phyloP scores from a whole-genome alignment of 352 stramenopile species.

The Aphanomyces cochlioides region DNA sequence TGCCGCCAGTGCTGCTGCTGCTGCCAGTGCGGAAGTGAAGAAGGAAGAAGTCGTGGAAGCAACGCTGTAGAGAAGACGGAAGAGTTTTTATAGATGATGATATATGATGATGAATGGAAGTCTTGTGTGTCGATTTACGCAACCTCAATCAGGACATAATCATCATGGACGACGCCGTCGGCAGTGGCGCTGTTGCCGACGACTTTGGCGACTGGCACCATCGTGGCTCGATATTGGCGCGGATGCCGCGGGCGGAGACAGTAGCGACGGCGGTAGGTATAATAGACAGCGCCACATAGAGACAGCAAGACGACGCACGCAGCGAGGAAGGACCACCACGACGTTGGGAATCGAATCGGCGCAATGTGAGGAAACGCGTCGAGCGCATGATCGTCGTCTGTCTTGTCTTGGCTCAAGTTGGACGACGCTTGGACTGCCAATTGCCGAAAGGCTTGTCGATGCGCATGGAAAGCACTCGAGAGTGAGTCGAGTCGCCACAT shows the following conservation, averaged over 20 bases:
- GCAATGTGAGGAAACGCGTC: too few species aligned
- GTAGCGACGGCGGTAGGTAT: background rate
- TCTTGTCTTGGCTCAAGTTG: too few species aligned
- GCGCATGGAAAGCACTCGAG: too few species aligned
- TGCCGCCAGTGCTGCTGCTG: background rate
- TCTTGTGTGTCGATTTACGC: constrained; percentile 11
- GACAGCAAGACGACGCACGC: too few species aligned
- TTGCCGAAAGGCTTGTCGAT: too few species aligned
- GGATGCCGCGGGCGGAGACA: background rate
- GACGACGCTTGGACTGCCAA: too few species aligned
- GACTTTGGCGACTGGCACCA: constrained; percentile 18
- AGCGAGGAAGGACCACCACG: too few species aligned
- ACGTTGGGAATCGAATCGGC: too few species aligned
- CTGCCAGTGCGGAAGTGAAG: background rate
- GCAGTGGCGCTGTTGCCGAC: constrained; percentile 2
- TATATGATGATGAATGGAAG: constrained; percentile 25
- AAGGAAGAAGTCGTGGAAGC: constrained; percentile 10
- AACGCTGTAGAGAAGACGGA: constrained; percentile 7
- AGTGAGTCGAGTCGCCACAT: too few species aligned
- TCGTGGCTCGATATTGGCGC: background rate
- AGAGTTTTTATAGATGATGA: constrained; percentile 16
- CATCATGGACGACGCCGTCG: constrained; percentile 7
- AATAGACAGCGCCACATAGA: too few species aligned
- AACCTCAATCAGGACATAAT: constrained; percentile 29
- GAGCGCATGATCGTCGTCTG: too few species aligned